Percentiles rank a stretch among this genome's conserved stretches.
Evolutionary conservation across 768 basidiomycete genomes (phyloP).

Genomic region (Mycena rebaudengoi): DNA sequence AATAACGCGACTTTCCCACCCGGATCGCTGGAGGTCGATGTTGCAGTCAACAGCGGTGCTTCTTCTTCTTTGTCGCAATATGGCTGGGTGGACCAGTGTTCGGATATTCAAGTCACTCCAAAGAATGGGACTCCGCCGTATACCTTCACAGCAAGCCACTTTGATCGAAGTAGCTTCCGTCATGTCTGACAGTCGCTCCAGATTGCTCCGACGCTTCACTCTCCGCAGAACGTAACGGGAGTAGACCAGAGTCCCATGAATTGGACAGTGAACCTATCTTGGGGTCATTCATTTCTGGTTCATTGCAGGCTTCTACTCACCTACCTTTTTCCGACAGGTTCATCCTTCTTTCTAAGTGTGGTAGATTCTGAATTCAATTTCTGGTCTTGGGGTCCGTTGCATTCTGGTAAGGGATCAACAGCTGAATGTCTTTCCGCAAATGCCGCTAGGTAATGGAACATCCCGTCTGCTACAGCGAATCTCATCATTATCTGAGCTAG

Average conservation of each 20-base stretch:
- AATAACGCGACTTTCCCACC: slow-evolving; percentile 57
- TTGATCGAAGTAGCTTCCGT: background rate
- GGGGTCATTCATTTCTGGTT: slow-evolving; percentile 55
- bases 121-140: slow-evolving; percentile 69
- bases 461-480: too few species aligned
- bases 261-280: slow-evolving; percentile 60
- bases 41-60: slow-evolving; percentile 53
- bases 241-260: slow-evolving; percentile 52
- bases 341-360: slow-evolving; percentile 65
- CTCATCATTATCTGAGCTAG: too few species aligned
- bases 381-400: slow-evolving; percentile 68
- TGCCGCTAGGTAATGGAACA: too few species aligned
- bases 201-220: slow-evolving; percentile 68
- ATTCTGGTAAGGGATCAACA: slow-evolving; percentile 50
- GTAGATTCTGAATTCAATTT: slow-evolving; percentile 57
- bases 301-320: background rate
- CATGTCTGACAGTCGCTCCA: slow-evolving; percentile 28
- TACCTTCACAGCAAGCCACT: slow-evolving; percentile 56
- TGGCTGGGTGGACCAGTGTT: slow-evolving; percentile 71
- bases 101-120: slow-evolving; percentile 61
- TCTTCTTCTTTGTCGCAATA: slow-evolving; percentile 65
- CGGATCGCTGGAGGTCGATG: slow-evolving; percentile 53
- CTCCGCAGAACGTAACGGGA: slow-evolving; percentile 65
- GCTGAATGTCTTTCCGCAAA: slow-evolving; percentile 18
- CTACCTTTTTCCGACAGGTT: slow-evolving; percentile 51